Base-by-base conservation (phyloP, 2,329 filamentous ascomycete species). In the Lizonia empirigonia region DNA sequence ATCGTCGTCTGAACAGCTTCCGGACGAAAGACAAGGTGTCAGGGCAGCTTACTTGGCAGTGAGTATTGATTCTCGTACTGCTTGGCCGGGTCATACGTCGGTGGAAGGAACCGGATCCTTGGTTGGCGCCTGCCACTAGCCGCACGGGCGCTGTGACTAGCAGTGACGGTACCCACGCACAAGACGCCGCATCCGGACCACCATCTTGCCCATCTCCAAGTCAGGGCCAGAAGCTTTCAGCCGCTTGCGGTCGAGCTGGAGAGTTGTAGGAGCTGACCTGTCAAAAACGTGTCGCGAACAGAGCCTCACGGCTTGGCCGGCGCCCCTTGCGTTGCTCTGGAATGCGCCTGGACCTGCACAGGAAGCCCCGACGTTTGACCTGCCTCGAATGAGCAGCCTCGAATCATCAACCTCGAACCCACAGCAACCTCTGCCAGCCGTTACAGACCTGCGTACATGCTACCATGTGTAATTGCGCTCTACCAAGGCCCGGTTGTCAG, bases 291-390 rank as follows among this genome's bases (percentile, higher is more conserved):
- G 42, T 36, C 20, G 37, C 33, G 12, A 10, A 34, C 23, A 46
- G 37, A 52, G 49, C 42, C 49, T 47, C 49, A 52, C 37, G 30
- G 41, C 42, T 44, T 42, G 15, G 42, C 38, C 22, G n/a, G 37
- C 42, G 37, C 37, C 42, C 49, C 49, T 52, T 52, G 49, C 48
- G 48, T 23, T 34, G 38, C 33, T 15, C 22, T 52, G 37, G 42
- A 42, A 38, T 42, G 49, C 42, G 36, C 33, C 42, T 47, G 49
- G 49, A 52, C 47, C 38, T 47, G 49, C 49, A 24, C 49, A 52
- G 42, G 49, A 42, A 37, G 22, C 26, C 32, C 41, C 32, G 32
- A 27, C 41, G 5, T 34, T 44, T 32, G 26, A 34, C 22, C 49
- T 44, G n/a, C n/a, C n/a, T n/a, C n/a, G n/a, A n/a, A n/a, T 34